Evolutionary conservation across 257 asterid genomes (phyloP).

Genomic region (Solanum virginianum): DNA sequence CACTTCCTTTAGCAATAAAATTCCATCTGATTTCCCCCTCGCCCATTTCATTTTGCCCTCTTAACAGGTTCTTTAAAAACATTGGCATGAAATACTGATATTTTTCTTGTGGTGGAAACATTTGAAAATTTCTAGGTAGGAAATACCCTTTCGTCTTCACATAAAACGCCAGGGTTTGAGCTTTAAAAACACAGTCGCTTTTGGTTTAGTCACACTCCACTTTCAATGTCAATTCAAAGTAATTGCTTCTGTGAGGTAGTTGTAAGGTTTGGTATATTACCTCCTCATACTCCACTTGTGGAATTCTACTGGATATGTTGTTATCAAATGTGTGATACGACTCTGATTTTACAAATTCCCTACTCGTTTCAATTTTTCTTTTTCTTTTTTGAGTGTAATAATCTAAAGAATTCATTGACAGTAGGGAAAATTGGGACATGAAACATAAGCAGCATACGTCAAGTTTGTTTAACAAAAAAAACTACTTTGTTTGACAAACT

Average conservation of each 20-base stretch:
- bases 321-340: neutral
- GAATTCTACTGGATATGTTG: no score
- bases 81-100: neutral
- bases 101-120: neutral
- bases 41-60: neutral
- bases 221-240: neutral
- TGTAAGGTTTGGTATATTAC: no score
- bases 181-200: neutral
- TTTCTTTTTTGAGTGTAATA: neutral
- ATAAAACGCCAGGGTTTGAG: neutral
- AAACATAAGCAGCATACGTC: neutral
- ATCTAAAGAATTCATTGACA: neutral
- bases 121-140: no score
- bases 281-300: no score
- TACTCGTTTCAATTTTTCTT: neutral
- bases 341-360: neutral
- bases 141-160: no score
- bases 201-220: neutral
- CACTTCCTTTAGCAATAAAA: neutral
- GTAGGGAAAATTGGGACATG: neutral
- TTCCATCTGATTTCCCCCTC: neutral
- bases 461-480: neutral
- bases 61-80: neutral
- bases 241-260: neutral
- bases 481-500: neutral